phyloP scores from a whole-genome alignment of 768 basidiomycete species.

The Psilocybe azurescens region DNA sequence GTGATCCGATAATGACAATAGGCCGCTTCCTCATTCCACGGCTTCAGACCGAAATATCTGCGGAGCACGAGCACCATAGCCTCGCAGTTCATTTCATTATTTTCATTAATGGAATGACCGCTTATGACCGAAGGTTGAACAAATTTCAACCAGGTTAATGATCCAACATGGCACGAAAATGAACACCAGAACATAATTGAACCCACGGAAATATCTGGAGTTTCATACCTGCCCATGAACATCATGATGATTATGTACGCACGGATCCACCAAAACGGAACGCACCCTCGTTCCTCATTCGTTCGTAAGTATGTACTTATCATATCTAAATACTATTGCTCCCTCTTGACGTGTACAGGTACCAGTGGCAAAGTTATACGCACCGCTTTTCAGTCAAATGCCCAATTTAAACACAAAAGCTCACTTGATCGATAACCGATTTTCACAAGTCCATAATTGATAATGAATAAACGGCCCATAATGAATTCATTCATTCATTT shows the following conservation, averaged over 20 bases:
- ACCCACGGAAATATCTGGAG: background rate
- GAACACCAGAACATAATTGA: background rate
- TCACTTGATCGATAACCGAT: conserved; percentile 3
- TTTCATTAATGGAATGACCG: background rate
- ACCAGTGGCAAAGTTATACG: background rate
- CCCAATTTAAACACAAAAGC: background rate
- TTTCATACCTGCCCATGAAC: background rate
- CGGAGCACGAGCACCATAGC: too few relatives aligned
- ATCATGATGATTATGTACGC: too few relatives aligned
- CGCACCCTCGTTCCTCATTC: background rate
- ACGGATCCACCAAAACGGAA: background rate
- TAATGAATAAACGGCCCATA: background rate
- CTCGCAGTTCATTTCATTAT: background rate
- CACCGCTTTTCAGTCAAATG: background rate
- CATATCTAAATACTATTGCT: too few relatives aligned
- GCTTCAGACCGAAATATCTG: too few relatives aligned
- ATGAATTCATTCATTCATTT: too few relatives aligned
- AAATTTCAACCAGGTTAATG: background rate
- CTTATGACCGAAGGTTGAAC: background rate
- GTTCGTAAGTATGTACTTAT: background rate
- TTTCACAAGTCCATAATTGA: background rate
- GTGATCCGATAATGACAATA: background rate
- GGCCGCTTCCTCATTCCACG: background rate
- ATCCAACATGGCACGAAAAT: background rate
- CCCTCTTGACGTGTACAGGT: background rate